Conservation (phyloP, 2,329 filamentous ascomycete species). For the Botrytis pseudocinerea region DNA sequence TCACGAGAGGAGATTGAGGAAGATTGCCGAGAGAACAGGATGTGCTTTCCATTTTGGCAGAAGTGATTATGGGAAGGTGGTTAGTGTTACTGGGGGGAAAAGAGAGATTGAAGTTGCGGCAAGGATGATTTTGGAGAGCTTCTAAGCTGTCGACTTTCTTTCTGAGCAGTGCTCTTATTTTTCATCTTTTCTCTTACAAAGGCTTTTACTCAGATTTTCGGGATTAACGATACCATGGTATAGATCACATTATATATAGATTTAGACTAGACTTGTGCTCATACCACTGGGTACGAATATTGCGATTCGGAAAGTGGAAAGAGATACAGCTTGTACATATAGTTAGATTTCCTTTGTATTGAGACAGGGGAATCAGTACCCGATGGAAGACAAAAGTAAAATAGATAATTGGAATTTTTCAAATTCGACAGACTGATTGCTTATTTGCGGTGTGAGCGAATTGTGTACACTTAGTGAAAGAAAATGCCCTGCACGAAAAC, state of each 20-base stretch:
- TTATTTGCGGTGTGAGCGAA: background rate
- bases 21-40: background rate
- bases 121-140: background rate
- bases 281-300: background rate
- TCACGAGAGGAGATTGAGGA: background rate
- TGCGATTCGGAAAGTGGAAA: background rate
- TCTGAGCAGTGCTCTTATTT: background rate
- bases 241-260: background rate
- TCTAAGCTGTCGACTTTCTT: background rate
- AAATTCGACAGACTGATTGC: background rate
- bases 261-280: background rate
- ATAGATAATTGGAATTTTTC: background rate
- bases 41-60: background rate
- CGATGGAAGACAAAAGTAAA: background rate
- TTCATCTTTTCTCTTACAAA: background rate
- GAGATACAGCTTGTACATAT: background rate
- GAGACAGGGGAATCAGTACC: background rate
- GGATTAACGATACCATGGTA: background rate
- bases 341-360: background rate
- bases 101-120: background rate
- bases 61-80: background rate
- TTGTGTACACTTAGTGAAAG: background rate
- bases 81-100: background rate
- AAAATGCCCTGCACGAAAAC: background rate
- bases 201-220: background rate